These are phyloP conservation scores for Verticillium longisporum DNA, from an alignment of 2,329 filamentous ascomycete species.

Conservation along the genomic window DNA sequence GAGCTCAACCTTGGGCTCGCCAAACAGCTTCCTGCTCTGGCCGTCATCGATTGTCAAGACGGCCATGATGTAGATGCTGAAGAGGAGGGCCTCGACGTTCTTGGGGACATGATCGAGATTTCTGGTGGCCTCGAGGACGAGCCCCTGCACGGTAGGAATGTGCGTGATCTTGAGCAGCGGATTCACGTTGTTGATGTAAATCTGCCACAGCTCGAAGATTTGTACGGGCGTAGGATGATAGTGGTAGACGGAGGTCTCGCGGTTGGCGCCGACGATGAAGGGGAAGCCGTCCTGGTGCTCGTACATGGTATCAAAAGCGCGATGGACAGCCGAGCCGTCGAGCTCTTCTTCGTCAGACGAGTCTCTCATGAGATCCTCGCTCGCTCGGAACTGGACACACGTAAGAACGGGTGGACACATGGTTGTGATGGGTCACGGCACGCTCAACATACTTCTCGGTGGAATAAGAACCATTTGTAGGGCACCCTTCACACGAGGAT, in stretches of 20 bases:
- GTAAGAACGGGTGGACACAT: background rate
- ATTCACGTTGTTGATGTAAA: conserved; percentile 64
- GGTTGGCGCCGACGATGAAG: conserved; percentile 43
- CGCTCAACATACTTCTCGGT: conserved; percentile 38
- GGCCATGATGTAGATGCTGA: conserved; percentile 55
- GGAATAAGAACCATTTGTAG: conserved; percentile 44
- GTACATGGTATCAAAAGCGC: conserved; percentile 55
- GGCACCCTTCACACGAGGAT: conserved; percentile 12
- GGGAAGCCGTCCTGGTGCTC: conserved; percentile 49
- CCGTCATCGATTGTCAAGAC: conserved; percentile 50
- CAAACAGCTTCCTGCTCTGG: conserved; percentile 44
- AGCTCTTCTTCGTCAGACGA: conserved; percentile 51
- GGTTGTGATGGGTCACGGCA: background rate
- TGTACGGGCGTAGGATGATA: conserved; percentile 49
- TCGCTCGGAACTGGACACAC: conserved; percentile 37
- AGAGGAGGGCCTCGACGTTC: conserved; percentile 61
- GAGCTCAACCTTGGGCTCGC: conserved; percentile 43
- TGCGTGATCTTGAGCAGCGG: conserved; percentile 64
- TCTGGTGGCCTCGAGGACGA: conserved; percentile 55
- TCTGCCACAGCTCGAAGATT: conserved; percentile 61
- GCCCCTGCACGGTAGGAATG: conserved; percentile 56
- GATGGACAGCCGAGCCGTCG: conserved; percentile 47
- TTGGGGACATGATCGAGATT: conserved; percentile 46
- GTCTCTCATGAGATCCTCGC: conserved; percentile 39
- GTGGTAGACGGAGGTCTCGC: conserved; percentile 31